Conservation (phyloP, 306 rosid genomes). For the Pyrus bretschneideri region DNA sequence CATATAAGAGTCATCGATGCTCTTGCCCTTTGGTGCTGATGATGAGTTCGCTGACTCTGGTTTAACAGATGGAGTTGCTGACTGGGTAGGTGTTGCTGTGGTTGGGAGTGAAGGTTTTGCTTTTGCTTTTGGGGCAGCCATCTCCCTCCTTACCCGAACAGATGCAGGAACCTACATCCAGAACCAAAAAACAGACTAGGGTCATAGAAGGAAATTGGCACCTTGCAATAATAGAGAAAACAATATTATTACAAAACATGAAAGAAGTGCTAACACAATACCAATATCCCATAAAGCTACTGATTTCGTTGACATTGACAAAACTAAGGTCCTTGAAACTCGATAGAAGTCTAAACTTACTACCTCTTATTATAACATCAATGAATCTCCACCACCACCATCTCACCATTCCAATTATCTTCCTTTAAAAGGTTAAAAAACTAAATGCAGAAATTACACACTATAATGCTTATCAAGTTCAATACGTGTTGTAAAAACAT, state of each 20-base stretch:
- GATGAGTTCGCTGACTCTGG: constrained; percentile 41
- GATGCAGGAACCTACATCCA: constrained; percentile 75
- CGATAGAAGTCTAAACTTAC: neutral
- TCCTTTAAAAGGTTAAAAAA: neutral
- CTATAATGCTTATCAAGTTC: neutral
- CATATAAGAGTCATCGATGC: constrained; percentile 61
- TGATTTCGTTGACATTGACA: neutral
- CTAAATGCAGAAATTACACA: neutral
- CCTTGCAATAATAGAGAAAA: neutral
- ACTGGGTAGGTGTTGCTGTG: constrained; percentile 30
- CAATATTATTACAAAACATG: neutral
- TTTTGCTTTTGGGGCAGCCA: constrained; percentile 50
- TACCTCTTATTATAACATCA: neutral
- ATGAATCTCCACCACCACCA: neutral
- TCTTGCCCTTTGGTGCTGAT: constrained; percentile 52
- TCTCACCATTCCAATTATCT: neutral
- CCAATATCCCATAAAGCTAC: neutral
- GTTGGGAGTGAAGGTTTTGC: constrained; percentile 47
- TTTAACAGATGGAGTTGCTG: constrained; percentile 40
- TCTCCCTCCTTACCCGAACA: constrained; percentile 91
- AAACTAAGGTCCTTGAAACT: neutral
- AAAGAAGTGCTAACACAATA: neutral
- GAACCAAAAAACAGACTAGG: constrained; percentile 12
- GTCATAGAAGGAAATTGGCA: neutral
- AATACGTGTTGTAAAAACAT: neutral